Evolutionary conservation across 139 green algal genomes (phyloP).

Genomic region (Picochlorum costavermella): DNA sequence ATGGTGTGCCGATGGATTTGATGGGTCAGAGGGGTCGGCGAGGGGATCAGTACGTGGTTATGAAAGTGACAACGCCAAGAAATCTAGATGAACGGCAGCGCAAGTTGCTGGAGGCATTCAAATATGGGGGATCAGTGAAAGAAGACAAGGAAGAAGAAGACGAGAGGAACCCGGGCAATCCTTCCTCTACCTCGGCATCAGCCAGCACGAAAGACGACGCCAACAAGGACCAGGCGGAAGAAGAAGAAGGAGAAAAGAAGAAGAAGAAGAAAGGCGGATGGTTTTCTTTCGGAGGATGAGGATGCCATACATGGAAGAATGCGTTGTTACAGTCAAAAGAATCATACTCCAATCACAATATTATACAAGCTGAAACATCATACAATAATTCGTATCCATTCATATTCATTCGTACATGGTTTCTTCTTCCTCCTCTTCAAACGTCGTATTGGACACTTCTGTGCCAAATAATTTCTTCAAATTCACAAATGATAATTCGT

Average conservation of each 20-base stretch:
- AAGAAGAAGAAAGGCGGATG: slow-evolving; percentile 10
- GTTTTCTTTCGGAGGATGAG: slow-evolving; percentile 2
- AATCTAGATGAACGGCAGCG: slow-evolving; percentile 1
- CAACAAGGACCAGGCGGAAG: neutral
- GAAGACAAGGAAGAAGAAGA: slow-evolving; percentile 1
- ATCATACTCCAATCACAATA: neutral
- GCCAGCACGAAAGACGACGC: neutral
- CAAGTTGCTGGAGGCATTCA: slow-evolving; percentile 12
- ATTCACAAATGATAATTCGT: slow-evolving; percentile 79
- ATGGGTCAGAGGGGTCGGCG: slow-evolving; percentile 15
- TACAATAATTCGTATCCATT: neutral
- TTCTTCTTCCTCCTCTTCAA: slow-evolving; percentile 2
- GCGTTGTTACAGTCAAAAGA: neutral
- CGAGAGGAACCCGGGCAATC: neutral
- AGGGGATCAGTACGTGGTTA: slow-evolving; percentile 56
- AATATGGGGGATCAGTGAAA: neutral
- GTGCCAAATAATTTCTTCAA: slow-evolving; percentile 83
- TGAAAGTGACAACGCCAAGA: slow-evolving; percentile 28
- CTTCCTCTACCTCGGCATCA: neutral
- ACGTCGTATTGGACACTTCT: slow-evolving; percentile 40
- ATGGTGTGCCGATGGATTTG: slow-evolving; percentile 41
- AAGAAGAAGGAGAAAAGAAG: neutral
- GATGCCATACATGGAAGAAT: neutral
- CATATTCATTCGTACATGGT: neutral
- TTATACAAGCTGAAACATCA: slow-evolving; percentile 1